Evolutionary conservation across 1,139 yeast species (phyloP).

Genomic region (Maudiozyma humilis): DNA sequence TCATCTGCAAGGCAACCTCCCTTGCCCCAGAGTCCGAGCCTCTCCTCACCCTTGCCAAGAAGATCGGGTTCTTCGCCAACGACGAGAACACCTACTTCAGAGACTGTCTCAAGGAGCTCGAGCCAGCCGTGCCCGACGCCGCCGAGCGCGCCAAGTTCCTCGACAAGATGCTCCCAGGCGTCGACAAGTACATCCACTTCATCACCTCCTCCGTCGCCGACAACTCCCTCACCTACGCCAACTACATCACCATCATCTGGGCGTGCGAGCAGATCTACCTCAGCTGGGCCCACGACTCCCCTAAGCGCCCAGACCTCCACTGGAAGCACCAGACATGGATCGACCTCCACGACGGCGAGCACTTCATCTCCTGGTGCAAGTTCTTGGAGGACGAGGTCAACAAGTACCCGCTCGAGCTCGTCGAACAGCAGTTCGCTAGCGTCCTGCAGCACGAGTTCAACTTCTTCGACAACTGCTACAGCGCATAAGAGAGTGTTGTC

Average conservation of each 20-base stretch:
- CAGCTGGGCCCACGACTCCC: constrained; percentile 41
- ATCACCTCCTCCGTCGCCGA: constrained; percentile 32
- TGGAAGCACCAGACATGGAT: constrained; percentile 48
- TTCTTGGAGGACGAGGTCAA: constrained; percentile 41
- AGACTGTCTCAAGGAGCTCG: constrained; percentile 33
- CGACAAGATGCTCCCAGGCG: constrained; percentile 31
- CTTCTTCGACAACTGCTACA: constrained; percentile 44
- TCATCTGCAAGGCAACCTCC: constrained; percentile 41
- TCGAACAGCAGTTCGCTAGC: constrained; percentile 33
- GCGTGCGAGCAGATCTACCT: constrained; percentile 46
- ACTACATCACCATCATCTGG: constrained; percentile 40
- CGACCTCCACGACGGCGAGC: constrained; percentile 41
- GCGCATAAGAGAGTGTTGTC: constrained; percentile 9
- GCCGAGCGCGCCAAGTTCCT: constrained; percentile 22
- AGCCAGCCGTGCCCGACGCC: constrained; percentile 12
- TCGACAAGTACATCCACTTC: constrained; percentile 35
- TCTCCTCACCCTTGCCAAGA: constrained; percentile 38
- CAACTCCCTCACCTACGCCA: constrained; percentile 34
- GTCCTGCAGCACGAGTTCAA: constrained; percentile 37
- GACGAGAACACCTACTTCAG: constrained; percentile 45
- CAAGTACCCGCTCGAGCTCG: constrained; percentile 30
- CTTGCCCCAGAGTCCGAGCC: constrained; percentile 37
- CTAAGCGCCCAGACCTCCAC: constrained; percentile 30
- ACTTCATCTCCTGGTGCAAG: constrained; percentile 40
- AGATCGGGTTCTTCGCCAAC: constrained; percentile 43